phyloP scores from a whole-genome alignment of 768 basidiomycete genomes.

The Mycena kentingensis region DNA sequence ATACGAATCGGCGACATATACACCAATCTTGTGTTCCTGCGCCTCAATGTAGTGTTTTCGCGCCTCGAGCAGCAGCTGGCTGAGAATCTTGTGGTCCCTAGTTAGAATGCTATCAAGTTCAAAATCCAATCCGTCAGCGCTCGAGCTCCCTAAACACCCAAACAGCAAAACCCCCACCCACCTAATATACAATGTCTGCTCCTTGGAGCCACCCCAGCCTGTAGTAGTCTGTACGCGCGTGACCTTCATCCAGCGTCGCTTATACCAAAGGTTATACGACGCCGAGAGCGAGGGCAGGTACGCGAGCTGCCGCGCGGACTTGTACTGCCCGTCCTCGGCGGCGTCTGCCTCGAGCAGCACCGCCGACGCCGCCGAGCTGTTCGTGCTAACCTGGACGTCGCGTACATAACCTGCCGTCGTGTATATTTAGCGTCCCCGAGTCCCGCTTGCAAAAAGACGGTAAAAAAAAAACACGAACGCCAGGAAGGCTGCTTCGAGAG shows the following conservation, averaged over 20 bases:
- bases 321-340: constrained; percentile 12
- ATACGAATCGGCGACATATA: constrained; percentile 46
- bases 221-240: constrained; percentile 29
- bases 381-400: constrained; percentile 50
- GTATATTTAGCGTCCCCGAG: background rate
- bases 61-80: constrained; percentile 44
- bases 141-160: too few relatives aligned
- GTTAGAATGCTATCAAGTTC: constrained; percentile 51
- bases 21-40: constrained; percentile 41
- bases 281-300: constrained; percentile 33
- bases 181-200: constrained; percentile 34
- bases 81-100: constrained; percentile 39
- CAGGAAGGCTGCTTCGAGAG: constrained; percentile 56
- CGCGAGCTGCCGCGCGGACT: constrained; percentile 28
- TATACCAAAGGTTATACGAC: constrained; percentile 40
- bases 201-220: constrained; percentile 23
- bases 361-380: constrained; percentile 27
- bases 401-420: constrained; percentile 46
- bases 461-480: constrained; percentile 37
- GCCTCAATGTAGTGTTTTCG: constrained; percentile 40
- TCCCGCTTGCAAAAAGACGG: too few relatives aligned
- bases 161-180: constrained; percentile 20
- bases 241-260: constrained; percentile 32
- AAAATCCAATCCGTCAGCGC: constrained; percentile 5
- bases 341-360: constrained; percentile 33